phyloP scores from a whole-genome alignment of 306 rosid genomes.

The Macrotyloma uniflorum region DNA sequence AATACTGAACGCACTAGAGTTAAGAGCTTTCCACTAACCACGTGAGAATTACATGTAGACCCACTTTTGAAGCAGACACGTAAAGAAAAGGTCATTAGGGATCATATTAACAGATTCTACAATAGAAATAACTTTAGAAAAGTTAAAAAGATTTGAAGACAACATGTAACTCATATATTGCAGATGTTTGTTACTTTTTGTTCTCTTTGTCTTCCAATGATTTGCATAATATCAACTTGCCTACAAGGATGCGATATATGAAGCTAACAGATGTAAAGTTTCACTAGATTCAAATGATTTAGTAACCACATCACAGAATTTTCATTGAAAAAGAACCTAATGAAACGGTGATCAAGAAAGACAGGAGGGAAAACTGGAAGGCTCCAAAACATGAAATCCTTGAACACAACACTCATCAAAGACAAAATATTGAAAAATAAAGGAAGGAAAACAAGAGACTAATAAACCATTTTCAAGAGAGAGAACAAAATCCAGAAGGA shows the following conservation, averaged over 20 bases:
- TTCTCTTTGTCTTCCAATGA: conserved; percentile 27
- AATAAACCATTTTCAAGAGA: conserved; percentile 8
- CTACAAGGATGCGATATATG: background rate
- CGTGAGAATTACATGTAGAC: conserved; percentile 35
- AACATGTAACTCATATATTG: conserved; percentile 31
- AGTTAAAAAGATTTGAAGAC: conserved; percentile 27
- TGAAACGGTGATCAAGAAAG: conserved; percentile 9
- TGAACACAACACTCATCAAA: conserved; percentile 8
- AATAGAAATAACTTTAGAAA: conserved; percentile 22
- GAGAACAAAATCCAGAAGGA: conserved; percentile 12
- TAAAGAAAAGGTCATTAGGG: conserved; percentile 30
- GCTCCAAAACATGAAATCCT: background rate
- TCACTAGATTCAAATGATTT: background rate
- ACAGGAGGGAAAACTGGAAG: background rate
- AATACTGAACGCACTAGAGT: conserved; percentile 41
- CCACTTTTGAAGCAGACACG: conserved; percentile 44
- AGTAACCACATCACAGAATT: background rate
- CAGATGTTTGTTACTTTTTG: conserved; percentile 4
- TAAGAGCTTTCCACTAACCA: conserved; percentile 43
- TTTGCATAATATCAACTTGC: conserved; percentile 15
- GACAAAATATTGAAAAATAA: background rate
- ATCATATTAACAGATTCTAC: conserved; percentile 33
- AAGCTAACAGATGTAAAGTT: no score
- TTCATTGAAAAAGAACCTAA: background rate
- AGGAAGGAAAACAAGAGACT: background rate